Percentiles rank a stretch among this genome's conserved stretches.
These are phyloP conservation scores for Carpinus viminea DNA, from an alignment of 306 rosid species.

Conservation along the genomic window DNA sequence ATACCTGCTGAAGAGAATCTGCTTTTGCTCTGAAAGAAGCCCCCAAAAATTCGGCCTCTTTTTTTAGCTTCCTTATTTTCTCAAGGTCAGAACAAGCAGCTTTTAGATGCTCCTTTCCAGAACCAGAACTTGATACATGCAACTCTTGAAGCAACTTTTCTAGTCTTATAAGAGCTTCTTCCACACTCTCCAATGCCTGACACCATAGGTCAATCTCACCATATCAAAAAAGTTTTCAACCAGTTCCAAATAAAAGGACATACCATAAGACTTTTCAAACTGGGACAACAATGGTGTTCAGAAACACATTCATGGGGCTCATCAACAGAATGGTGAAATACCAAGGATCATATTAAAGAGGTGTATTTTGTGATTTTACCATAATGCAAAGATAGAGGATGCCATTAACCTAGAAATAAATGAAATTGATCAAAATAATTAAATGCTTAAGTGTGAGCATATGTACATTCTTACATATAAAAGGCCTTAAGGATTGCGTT, in stretches of 20 bases:
- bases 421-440: neutral
- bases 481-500: neutral
- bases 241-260: constrained; percentile 24
- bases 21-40: constrained; percentile 97
- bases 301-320: neutral
- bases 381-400: neutral
- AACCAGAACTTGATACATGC: constrained; percentile 72
- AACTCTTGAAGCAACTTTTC: constrained; percentile 93
- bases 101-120: constrained; percentile 93
- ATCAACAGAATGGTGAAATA: neutral
- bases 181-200: constrained; percentile 94
- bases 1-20: constrained; percentile 79
- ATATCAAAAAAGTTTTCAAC: constrained; percentile 16
- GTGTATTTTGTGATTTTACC: neutral
- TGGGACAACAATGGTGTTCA: neutral
- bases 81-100: constrained; percentile 99
- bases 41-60: constrained; percentile 97
- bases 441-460: neutral
- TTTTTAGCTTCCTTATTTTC: constrained; percentile 86
- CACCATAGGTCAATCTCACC: constrained; percentile 33
- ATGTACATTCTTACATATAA: neutral
- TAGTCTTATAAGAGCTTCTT: constrained; percentile 74
- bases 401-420: neutral
- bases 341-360: neutral
- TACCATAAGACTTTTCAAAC: neutral